Evolutionary conservation across 495 filamentous ascomycete genomes (phyloP).

Genomic region (Trichocladium uniseriatum): DNA sequence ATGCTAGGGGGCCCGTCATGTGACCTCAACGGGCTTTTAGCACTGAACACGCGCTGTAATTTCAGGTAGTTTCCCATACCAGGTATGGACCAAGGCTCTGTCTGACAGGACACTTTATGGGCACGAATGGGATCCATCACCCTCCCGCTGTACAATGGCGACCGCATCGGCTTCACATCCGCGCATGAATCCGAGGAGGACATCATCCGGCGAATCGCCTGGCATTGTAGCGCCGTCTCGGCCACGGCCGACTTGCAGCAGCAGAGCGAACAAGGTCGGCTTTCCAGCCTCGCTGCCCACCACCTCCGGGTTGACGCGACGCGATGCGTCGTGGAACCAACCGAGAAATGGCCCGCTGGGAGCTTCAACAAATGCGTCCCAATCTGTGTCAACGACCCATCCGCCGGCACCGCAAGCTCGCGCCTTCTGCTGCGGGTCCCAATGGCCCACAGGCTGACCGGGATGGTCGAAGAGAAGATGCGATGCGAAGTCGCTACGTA

Average conservation of each 20-base stretch:
- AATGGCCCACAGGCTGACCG: not conserved
- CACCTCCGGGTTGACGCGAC: not conserved
- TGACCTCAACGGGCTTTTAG: not conserved
- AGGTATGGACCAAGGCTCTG: not conserved
- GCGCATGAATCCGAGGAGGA: not conserved
- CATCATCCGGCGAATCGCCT: not conserved
- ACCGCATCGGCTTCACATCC: not conserved
- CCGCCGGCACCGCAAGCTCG: not conserved
- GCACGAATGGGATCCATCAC: not conserved
- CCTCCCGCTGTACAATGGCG: not conserved
- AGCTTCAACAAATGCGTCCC: not conserved
- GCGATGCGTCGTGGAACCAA: not conserved
- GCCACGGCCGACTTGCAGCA: not conserved
- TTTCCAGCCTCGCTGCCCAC: not conserved
- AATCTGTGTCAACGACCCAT: not conserved
- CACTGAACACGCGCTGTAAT: not conserved
- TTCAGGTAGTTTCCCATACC: not conserved
- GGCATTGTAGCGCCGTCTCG: not conserved
- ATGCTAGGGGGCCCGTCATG: not conserved
- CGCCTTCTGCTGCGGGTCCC: not conserved
- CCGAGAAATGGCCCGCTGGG: not conserved
- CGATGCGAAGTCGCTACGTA: not conserved
- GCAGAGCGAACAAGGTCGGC: not conserved
- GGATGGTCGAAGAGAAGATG: not conserved
- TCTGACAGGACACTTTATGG: not conserved